Conservation (phyloP, 345 rosid genomes). For the Pistacia atlantica region DNA sequence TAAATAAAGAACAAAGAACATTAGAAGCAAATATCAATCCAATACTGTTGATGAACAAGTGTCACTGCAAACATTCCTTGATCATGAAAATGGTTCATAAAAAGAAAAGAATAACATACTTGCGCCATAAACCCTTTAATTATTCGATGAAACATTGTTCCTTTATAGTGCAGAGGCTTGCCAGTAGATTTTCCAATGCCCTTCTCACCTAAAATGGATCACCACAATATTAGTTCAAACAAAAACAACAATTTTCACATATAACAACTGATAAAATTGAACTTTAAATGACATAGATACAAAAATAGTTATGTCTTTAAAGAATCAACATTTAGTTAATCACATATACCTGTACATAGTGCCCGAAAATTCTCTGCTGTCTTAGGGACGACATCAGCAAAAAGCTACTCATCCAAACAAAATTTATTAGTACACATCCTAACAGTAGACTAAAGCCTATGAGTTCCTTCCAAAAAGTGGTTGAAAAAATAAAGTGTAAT, state of each 20-base stretch:
- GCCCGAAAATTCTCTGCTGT: conserved; percentile 96
- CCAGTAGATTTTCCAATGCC: conserved; percentile 83
- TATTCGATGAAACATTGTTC: conserved; percentile 83
- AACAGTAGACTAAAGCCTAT: background rate
- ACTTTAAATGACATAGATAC: background rate
- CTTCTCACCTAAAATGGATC: conserved; percentile 71
- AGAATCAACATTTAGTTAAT: conserved; percentile 1
- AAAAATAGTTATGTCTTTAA: background rate
- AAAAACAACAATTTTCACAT: background rate
- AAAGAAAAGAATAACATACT: conserved; percentile 42
- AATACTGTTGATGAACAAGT: conserved; percentile 1
- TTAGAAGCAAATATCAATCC: background rate
- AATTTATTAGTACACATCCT: background rate
- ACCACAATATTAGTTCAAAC: background rate
- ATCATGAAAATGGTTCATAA: conserved; percentile 3
- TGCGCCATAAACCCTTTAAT: conserved; percentile 98
- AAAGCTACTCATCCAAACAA: conserved; percentile 58
- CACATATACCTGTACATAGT: conserved; percentile 79
- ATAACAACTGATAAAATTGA: background rate
- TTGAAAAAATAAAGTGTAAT: background rate
- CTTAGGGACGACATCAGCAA: conserved; percentile 84
- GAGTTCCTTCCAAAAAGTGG: conserved; percentile 3
- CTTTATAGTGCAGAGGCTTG: conserved; percentile 86
- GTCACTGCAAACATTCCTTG: conserved; percentile 8
- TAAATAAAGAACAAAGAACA: background rate